Evolutionary conservation across 2,329 filamentous ascomycete species (phyloP), one percentile per base, ranked within the genome.

Genomic region (Eurotiales sp.): DNA sequence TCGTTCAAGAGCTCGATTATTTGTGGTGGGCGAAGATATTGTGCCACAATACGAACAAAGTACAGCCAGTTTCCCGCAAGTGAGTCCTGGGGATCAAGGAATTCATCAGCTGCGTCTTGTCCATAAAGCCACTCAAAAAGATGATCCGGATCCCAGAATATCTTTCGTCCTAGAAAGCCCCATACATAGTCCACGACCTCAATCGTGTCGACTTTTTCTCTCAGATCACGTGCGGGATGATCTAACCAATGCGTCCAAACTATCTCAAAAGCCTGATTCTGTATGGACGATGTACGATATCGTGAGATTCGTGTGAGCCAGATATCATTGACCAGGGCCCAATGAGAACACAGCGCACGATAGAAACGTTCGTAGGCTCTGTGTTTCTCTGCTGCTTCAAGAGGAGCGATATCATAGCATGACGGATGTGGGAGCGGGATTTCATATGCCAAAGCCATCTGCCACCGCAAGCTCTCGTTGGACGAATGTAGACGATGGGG

Each of bases 311-410:
- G 41, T 2, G 15, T 14, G 4, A 19, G 6, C 43, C 36, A 42
- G 30, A 46, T 4, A 8, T 37, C n/a, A 46, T 52, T 49, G 2
- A 52, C 8, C 6, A 37, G n/a, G 7, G 27, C 3, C 50, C 45
- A 52, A 30, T 52, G 40, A 10, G 39, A 43, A n/a, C 15, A 29
- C 14, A 52, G 8, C 12, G 45, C 32, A 14, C 30, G 39, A 40
- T 52, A 52, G 19, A 52, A 52, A 10, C 30, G 37, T 23, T 32
- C 39, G 15, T 52, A 52, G 6, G 39, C 50, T 15, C n/a, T 14
- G 4, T 41, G 15, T 23, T 48, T 52, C 17, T 40, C 21, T 25
- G 15, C 15, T 14, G 12, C 17, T 3, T 29, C n/a, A 12, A 23
- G 29, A 10, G n/a, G 23, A 7, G 29, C 36, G 8, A 42, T 23